phyloP scores from a whole-genome alignment of 2,329 filamentous ascomycete genomes.

The Microcyclosporella mali region DNA sequence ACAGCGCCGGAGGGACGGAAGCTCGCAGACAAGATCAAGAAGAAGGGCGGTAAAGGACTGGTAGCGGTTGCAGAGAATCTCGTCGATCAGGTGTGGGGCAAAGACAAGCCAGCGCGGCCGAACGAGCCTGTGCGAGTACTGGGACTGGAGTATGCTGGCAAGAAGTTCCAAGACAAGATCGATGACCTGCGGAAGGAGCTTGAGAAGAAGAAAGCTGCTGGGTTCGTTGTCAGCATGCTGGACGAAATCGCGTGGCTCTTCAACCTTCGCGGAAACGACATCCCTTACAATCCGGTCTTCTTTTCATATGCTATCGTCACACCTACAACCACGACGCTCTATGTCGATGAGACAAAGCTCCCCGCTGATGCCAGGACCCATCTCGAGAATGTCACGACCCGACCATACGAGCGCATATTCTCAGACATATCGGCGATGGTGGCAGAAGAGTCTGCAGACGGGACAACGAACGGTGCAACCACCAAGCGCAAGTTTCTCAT shows the following conservation, averaged over 20 bases:
- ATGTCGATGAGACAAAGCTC: slow-evolving; percentile 76
- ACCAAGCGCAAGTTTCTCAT: slow-evolving; percentile 63
- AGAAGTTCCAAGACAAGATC: slow-evolving; percentile 75
- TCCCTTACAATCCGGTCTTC: slow-evolving; percentile 96
- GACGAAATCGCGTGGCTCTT: slow-evolving; percentile 99
- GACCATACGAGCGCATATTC: slow-evolving; percentile 78
- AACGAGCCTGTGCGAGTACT: slow-evolving; percentile 70
- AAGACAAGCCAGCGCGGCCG: slow-evolving; percentile 65
- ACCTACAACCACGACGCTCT: slow-evolving; percentile 66
- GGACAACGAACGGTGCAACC: slow-evolving; percentile 7
- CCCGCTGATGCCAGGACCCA: slow-evolving; percentile 62
- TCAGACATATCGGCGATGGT: slow-evolving; percentile 65
- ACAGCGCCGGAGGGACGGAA: slow-evolving; percentile 67
- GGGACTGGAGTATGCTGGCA: slow-evolving; percentile 68
- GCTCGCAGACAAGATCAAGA: slow-evolving; percentile 78
- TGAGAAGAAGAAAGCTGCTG: slow-evolving; percentile 79
- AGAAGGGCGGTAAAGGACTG: slow-evolving; percentile 72
- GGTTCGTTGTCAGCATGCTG: slow-evolving; percentile 87
- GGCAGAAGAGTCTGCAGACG: slow-evolving; percentile 29
- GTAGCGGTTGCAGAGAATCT: slow-evolving; percentile 73
- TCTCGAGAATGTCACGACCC: slow-evolving; percentile 65
- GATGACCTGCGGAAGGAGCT: slow-evolving; percentile 83
- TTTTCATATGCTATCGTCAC: slow-evolving; percentile 94
- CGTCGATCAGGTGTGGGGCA: slow-evolving; percentile 83
- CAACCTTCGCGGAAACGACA: slow-evolving; percentile 89